phyloP scores from a whole-genome alignment of 768 basidiomycete genomes.

The Pisolithus orientalis region DNA sequence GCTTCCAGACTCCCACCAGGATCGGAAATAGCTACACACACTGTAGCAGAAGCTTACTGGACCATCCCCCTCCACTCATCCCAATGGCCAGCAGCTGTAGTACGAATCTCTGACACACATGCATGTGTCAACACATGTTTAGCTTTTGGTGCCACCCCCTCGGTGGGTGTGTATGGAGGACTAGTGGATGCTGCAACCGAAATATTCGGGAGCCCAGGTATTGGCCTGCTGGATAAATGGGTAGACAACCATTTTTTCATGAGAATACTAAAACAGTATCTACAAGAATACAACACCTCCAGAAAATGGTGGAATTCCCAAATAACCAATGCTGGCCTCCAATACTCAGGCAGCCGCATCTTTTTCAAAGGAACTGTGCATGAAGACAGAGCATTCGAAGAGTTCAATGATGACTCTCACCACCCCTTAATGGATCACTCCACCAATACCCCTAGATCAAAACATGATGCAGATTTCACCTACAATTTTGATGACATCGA shows the following conservation, averaged over 20 bases:
- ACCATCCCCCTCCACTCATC: slow-evolving; percentile 22
- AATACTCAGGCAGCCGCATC: slow-evolving; percentile 3
- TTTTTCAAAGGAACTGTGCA: slow-evolving; percentile 26
- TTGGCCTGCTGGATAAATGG: neutral
- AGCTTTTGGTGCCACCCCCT: neutral
- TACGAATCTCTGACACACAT: slow-evolving; percentile 15
- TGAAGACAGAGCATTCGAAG: slow-evolving; percentile 13
- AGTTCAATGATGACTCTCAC: slow-evolving; percentile 30
- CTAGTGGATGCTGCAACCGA: neutral
- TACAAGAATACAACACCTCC: neutral
- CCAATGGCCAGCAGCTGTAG: slow-evolving; percentile 23
- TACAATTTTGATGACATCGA: slow-evolving; percentile 26
- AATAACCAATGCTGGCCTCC: neutral
- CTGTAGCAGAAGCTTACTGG: slow-evolving; percentile 30
- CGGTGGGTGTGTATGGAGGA: neutral
- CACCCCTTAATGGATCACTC: slow-evolving; percentile 18
- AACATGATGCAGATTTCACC: slow-evolving; percentile 8
- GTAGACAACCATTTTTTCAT: slow-evolving; percentile 2
- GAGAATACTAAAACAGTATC: slow-evolving; percentile 1
- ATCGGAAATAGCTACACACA: slow-evolving; percentile 21
- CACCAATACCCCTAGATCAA: slow-evolving; percentile 11
- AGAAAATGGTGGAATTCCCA: no score
- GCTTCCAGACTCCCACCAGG: neutral
- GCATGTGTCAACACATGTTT: slow-evolving; percentile 2
- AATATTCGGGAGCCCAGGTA: neutral